Conservation (phyloP, 2,329 filamentous ascomycete species). For the Fusarium armeniacum region DNA sequence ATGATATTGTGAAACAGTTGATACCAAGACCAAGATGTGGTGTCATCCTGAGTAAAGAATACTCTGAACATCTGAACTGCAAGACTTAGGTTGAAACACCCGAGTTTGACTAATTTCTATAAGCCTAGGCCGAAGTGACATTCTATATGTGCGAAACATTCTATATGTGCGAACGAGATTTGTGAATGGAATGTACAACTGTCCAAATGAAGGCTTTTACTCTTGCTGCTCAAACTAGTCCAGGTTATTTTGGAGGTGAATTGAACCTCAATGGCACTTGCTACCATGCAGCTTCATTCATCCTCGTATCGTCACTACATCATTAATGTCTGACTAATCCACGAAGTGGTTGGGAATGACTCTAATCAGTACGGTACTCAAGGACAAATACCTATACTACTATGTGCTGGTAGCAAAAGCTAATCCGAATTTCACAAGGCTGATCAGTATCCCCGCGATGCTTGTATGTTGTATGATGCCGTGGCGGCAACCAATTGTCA, state of each 20-base stretch:
- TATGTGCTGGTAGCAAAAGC: background rate
- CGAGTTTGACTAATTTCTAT: too few relatives aligned
- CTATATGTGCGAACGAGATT: background rate
- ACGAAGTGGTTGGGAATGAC: background rate
- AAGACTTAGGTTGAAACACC: background rate
- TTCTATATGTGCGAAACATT: background rate
- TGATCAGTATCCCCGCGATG: background rate
- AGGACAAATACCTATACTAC: background rate
- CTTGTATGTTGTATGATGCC: constrained; percentile 4
- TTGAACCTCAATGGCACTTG: background rate
- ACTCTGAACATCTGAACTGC: background rate
- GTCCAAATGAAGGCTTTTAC: background rate
- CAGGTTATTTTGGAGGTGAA: background rate
- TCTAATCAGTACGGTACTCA: background rate
- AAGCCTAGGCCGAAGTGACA: too few relatives aligned
- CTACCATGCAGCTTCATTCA: background rate
- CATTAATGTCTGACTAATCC: background rate
- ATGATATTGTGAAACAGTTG: background rate
- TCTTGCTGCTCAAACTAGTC: background rate
- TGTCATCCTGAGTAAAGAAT: background rate
- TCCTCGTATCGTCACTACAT: background rate
- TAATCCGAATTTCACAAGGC: background rate
- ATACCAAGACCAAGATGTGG: background rate
- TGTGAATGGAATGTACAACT: background rate
- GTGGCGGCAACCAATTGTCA: background rate